Conservation (phyloP, 805 yeast species). For the Myxozyma neotropica region DNA sequence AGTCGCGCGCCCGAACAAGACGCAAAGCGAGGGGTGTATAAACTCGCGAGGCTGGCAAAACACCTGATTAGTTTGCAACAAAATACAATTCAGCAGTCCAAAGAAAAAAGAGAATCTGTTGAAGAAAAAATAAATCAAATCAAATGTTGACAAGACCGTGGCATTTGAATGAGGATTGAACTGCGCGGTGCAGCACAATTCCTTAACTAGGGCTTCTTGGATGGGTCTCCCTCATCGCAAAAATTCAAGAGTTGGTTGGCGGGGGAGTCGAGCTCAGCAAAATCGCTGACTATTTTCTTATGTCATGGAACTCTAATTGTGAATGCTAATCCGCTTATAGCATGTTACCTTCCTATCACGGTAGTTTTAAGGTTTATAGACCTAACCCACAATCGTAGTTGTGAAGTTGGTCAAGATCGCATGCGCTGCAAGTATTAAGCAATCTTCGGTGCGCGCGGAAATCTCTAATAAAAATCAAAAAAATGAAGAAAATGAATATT, state of each 20-base stretch:
- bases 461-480: neutral
- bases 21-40: too few relatives aligned
- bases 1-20: too few relatives aligned
- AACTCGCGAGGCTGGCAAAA: too few relatives aligned
- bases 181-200: too few relatives aligned
- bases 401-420: neutral
- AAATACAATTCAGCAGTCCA: too few relatives aligned
- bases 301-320: neutral
- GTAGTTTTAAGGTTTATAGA: neutral
- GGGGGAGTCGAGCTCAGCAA: slow-evolving; percentile 19
- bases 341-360: neutral
- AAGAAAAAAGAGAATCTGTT: too few relatives aligned
- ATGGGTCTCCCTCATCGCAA: neutral
- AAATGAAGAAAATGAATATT: too few relatives aligned
- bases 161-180: too few relatives aligned
- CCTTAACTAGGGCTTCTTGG: too few relatives aligned
- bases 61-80: too few relatives aligned
- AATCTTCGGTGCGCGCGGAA: neutral
- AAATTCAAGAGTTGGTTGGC: neutral
- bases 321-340: neutral
- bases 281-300: slow-evolving; percentile 15
- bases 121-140: too few relatives aligned
- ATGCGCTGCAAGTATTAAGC: neutral
- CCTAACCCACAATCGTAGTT: slow-evolving; percentile 12
- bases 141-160: too few relatives aligned